Conservation (phyloP, 495 filamentous ascomycete species). For the Clavariopsis aquatica region DNA sequence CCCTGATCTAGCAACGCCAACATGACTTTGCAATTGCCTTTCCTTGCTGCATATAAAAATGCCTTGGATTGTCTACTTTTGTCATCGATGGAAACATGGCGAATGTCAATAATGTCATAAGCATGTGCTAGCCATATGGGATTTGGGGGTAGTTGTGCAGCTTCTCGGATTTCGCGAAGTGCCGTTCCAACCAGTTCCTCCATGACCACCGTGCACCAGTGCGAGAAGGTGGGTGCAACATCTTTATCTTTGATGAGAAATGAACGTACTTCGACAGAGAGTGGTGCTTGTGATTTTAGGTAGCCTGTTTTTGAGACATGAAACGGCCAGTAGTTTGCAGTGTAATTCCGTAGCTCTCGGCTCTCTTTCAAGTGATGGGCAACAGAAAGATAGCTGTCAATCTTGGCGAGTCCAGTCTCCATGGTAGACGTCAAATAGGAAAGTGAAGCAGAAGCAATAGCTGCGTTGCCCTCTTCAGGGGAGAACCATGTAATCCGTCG, state of each 20-base stretch:
- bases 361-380: background rate
- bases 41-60: slow-evolving; percentile 11
- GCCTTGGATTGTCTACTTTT: background rate
- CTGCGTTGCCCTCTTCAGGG: slow-evolving; percentile 7
- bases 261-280: slow-evolving; percentile 1
- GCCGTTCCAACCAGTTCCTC: background rate
- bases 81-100: background rate
- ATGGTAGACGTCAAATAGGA: slow-evolving; percentile 7
- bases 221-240: slow-evolving; percentile 3
- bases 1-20: slow-evolving; percentile 12
- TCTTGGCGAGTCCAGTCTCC: background rate
- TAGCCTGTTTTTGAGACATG: slow-evolving; percentile 7
- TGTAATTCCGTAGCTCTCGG: slow-evolving; percentile 1
- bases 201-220: slow-evolving; percentile 1
- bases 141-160: slow-evolving; percentile 3
- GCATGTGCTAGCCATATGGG: slow-evolving; percentile 13
- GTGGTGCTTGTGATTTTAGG: slow-evolving; percentile 1
- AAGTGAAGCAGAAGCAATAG: slow-evolving; percentile 8
- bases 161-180: background rate
- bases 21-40: slow-evolving; percentile 16
- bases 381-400: slow-evolving; percentile 3
- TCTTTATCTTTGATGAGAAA: slow-evolving; percentile 15
- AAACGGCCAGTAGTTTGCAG: slow-evolving; percentile 10
- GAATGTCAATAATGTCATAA: slow-evolving; percentile 6
- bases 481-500: background rate